phyloP scores from a whole-genome alignment of 2,329 filamentous ascomycete species.

The Sphaerostilbella broomeana region DNA sequence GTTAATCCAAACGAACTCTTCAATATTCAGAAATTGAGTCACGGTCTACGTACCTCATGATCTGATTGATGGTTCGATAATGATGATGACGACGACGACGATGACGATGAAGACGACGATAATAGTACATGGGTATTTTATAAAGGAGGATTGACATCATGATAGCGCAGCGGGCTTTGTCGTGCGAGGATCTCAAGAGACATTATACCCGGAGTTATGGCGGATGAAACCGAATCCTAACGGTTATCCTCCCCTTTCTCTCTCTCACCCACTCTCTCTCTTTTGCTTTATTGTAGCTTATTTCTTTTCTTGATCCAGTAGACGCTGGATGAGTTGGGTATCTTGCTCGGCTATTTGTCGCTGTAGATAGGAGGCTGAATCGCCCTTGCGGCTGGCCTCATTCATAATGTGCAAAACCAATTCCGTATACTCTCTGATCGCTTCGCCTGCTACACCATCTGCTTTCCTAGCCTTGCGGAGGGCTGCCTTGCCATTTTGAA shows the following conservation, averaged over 20 bases:
- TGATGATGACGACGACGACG: slow-evolving; percentile 7
- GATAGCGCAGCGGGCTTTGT: background rate
- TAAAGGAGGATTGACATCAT: too few species aligned
- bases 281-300: background rate
- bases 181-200: background rate
- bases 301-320: slow-evolving; percentile 34
- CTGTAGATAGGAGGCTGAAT: slow-evolving; percentile 34
- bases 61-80: slow-evolving; percentile 2
- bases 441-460: slow-evolving; percentile 51
- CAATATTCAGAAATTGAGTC: background rate
- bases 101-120: background rate
- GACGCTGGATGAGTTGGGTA: slow-evolving; percentile 40
- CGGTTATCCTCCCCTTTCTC: too few species aligned
- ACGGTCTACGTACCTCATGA: slow-evolving; percentile 5
- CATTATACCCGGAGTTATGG: slow-evolving; percentile 8
- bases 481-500: slow-evolving; percentile 48
- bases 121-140: background rate
- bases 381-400: slow-evolving; percentile 20
- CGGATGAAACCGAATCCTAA: too few species aligned
- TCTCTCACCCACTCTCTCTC: too few species aligned
- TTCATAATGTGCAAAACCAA: slow-evolving; percentile 46
- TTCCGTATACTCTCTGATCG: slow-evolving; percentile 53
- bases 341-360: slow-evolving; percentile 43
- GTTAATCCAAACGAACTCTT: slow-evolving; percentile 20
- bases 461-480: slow-evolving; percentile 45